These are phyloP conservation scores for Allium sativum DNA, from an alignment of 106 monocot species.

Conservation along the genomic window DNA sequence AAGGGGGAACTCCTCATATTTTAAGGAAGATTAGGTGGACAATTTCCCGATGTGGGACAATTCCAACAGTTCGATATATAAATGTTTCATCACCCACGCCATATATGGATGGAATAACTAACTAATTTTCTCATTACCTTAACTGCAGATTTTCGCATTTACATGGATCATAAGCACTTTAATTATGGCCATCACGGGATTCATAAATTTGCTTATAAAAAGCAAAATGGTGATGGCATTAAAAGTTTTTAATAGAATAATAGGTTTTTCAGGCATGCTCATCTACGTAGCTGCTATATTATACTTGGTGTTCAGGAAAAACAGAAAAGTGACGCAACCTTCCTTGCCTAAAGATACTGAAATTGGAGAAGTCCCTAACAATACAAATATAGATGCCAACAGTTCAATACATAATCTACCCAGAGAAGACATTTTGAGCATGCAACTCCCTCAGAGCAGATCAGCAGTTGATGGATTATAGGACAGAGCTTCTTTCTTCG, in stretches of 20 bases:
- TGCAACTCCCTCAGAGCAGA: constrained; percentile 56
- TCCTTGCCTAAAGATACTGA: constrained; percentile 39
- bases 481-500: too few relatives aligned
- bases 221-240: constrained; percentile 26
- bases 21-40: too few relatives aligned
- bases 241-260: constrained; percentile 56
- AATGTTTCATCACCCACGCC: too few relatives aligned
- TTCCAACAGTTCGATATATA: too few relatives aligned
- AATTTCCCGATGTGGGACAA: too few relatives aligned
- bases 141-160: constrained; percentile 40
- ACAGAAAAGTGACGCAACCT: constrained; percentile 42
- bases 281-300: constrained; percentile 51
- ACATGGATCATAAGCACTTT: constrained; percentile 75
- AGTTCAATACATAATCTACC: constrained; percentile 30
- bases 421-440: constrained; percentile 76
- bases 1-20: too few relatives aligned
- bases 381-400: constrained; percentile 7
- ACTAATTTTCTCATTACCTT: too few relatives aligned
- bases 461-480: constrained; percentile 1
- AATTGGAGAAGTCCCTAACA: constrained; percentile 9
- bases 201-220: constrained; percentile 49
- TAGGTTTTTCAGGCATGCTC: constrained; percentile 65
- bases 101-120: too few relatives aligned
- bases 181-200: constrained; percentile 83
- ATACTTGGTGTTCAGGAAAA: constrained; percentile 68